A percentile compares a stretch with the other conserved stretches of the same genome.
These are phyloP conservation scores for Fusarium subglutinans DNA, from an alignment of 2,329 filamentous ascomycete genomes.

Conservation along the genomic window DNA sequence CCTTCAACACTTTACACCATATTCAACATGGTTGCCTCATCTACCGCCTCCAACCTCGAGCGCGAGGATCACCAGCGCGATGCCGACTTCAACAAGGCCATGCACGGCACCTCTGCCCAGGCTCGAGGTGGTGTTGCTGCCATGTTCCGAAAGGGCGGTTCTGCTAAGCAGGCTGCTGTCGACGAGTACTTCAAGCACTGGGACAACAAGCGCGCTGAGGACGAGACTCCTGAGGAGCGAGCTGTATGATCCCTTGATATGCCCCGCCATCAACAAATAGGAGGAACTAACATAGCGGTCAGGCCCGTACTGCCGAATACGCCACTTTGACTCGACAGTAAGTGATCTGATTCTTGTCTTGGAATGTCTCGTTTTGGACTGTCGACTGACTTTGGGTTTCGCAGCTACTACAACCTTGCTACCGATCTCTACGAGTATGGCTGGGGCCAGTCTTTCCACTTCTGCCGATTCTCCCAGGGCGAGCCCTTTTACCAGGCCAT, in stretches of 20 bases:
- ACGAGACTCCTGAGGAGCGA: constrained; percentile 85
- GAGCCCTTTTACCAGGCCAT: constrained; percentile 93
- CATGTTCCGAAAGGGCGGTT: constrained; percentile 82
- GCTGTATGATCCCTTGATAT: constrained; percentile 64
- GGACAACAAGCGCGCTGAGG: constrained; percentile 81
- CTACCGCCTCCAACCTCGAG: constrained; percentile 67
- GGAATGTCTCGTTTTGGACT: background rate
- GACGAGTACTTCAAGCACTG: constrained; percentile 98
- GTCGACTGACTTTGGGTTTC: constrained; percentile 29
- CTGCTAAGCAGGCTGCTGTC: constrained; percentile 81
- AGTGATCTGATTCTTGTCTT: constrained; percentile 46
- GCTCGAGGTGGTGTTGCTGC: constrained; percentile 79
- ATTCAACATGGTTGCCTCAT: constrained; percentile 57
- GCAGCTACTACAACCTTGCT: constrained; percentile 94
- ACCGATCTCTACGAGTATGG: constrained; percentile 97
- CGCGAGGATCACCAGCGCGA: constrained; percentile 84
- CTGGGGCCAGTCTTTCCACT: constrained; percentile 97
- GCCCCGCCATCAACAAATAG: constrained; percentile 25
- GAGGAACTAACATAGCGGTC: constrained; percentile 30
- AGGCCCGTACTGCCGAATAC: constrained; percentile 87
- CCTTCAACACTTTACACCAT: constrained; percentile 31
- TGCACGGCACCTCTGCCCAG: constrained; percentile 79
- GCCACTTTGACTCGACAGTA: constrained; percentile 93
- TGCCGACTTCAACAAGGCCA: constrained; percentile 88
- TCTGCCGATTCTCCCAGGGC: constrained; percentile 89